Conservation (phyloP, 805 yeast genomes). For the Saccharomycopsis microspora region DNA sequence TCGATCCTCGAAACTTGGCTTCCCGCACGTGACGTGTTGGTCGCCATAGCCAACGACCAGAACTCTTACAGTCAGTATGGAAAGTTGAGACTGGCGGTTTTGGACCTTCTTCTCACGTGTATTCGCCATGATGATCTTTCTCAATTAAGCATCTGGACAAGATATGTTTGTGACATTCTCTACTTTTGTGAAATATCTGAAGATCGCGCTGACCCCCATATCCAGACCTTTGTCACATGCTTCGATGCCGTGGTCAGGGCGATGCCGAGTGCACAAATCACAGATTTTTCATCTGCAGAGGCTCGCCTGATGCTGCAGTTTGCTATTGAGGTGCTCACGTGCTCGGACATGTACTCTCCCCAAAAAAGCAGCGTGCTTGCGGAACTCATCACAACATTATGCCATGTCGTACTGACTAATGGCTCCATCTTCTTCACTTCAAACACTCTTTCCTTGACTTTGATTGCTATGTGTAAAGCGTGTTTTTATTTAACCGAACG, state of each 20-base stretch:
- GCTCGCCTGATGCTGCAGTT: conserved; percentile 3
- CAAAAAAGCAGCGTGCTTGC: conserved; percentile 1
- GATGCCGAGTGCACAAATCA: no score
- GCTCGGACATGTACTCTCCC: conserved; percentile 5
- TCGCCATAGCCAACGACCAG: conserved; percentile 3
- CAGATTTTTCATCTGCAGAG: no score
- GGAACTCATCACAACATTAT: conserved; percentile 7
- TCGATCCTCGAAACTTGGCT: conserved; percentile 17
- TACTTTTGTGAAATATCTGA: conserved; percentile 10
- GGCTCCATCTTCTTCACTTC: conserved; percentile 1
- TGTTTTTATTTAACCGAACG: neutral
- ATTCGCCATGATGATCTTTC: conserved; percentile 14
- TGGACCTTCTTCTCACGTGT: conserved; percentile 14
- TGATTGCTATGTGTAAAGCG: neutral
- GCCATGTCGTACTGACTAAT: neutral
- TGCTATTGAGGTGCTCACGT: conserved; percentile 7
- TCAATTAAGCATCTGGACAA: conserved; percentile 9
- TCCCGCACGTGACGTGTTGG: conserved; percentile 11
- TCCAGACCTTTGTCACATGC: conserved; percentile 11
- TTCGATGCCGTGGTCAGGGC: conserved; percentile 1
- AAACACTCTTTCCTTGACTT: conserved; percentile 1
- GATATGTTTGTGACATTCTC: conserved; percentile 13
- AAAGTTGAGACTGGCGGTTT: conserved; percentile 10
- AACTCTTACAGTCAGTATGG: conserved; percentile 1
- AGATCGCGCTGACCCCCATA: conserved; percentile 5